Base-by-base conservation (phyloP, 2,329 filamentous ascomycete species). In the Claviceps monticola region DNA sequence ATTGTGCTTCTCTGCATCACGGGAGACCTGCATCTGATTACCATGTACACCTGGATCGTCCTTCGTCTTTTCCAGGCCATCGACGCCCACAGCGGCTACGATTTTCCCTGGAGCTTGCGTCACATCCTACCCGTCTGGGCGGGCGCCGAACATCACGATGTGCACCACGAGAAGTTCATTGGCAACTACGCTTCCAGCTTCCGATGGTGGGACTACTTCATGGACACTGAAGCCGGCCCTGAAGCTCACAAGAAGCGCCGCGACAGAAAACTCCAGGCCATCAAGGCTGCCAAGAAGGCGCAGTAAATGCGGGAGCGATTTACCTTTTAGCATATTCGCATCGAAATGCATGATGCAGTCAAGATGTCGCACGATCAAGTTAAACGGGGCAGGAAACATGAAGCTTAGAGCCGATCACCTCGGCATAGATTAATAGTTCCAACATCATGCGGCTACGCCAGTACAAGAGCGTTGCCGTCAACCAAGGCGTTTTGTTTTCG, bases 51-150 rank as follows among this genome's bases (percentile, higher is more conserved):
- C 58, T 98, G 93, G 93, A 97, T 98, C 63, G 75, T 88, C 51
- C 75, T 89, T 60, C 89, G 93, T 60, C 76, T 98, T 19, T 94
- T 95, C 79, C 93, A 98, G 74, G 93, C 93, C 62, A 94, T 98
- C 66, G 93, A 98, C 67, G 86, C 93, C 34, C 93, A 98, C 75
- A 93, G 86, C 62, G 93, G 93, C 57, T 98, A 97, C 70, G 93
- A 98, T 66, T 97, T 98, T 72, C 93, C 93, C 55, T 98, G 90
- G 89, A 91, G 85, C 64, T 73, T 98, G 71, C 88, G 90, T 70
- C 88, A 96, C 70, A 86, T 97, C 76, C 74, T 98, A 49, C 93
- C 93, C 38, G 90, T 98, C 80, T 98, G 93, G 93, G 91, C 91
- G 51, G 93, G 93, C 56, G 93, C 93, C 51, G 83, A 95, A 61